Evolutionary conservation across 768 basidiomycete species (phyloP).

Genomic region (Amanita pallidorosea): DNA sequence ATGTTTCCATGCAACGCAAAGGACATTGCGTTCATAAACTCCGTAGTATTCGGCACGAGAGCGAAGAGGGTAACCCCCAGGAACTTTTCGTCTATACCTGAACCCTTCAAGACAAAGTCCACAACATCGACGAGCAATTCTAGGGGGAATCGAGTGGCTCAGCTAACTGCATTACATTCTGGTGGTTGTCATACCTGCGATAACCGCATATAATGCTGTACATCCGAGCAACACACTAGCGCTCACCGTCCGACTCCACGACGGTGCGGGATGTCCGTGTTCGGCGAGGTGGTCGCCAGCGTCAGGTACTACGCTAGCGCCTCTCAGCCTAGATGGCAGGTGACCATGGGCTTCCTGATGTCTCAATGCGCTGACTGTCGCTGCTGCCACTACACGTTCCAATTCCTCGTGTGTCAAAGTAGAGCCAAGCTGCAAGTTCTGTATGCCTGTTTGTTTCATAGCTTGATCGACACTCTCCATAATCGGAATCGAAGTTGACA

Average conservation of each 20-base stretch:
- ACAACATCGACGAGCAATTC: conserved; percentile 94
- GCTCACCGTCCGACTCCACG: conserved; percentile 87
- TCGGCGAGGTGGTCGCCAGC: conserved; percentile 24
- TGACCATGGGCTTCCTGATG: conserved; percentile 52
- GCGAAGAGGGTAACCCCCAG: conserved; percentile 95
- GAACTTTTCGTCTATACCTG: conserved; percentile 95
- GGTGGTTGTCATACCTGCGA: conserved; percentile 63
- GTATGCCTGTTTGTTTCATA: conserved; percentile 48
- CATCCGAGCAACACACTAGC: conserved; percentile 84
- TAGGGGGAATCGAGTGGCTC: conserved; percentile 19
- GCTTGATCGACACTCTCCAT: conserved; percentile 73
- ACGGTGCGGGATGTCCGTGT: conserved; percentile 87
- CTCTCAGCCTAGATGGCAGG: conserved; percentile 35
- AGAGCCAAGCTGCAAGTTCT: conserved; percentile 45
- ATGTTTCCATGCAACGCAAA: conserved; percentile 97
- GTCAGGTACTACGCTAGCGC: conserved; percentile 26
- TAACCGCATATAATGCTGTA: conserved; percentile 87
- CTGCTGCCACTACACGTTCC: conserved; percentile 87
- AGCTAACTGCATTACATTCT: neutral
- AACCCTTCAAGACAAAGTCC: conserved; percentile 82
- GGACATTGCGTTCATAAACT: conserved; percentile 99
- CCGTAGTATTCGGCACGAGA: conserved; percentile 95
- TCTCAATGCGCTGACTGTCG: conserved; percentile 82
- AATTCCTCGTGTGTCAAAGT: conserved; percentile 80
- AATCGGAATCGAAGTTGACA: conserved; percentile 42